Conservation (phyloP, 192 early-diverging fungal species). For the Podila minutissima region DNA sequence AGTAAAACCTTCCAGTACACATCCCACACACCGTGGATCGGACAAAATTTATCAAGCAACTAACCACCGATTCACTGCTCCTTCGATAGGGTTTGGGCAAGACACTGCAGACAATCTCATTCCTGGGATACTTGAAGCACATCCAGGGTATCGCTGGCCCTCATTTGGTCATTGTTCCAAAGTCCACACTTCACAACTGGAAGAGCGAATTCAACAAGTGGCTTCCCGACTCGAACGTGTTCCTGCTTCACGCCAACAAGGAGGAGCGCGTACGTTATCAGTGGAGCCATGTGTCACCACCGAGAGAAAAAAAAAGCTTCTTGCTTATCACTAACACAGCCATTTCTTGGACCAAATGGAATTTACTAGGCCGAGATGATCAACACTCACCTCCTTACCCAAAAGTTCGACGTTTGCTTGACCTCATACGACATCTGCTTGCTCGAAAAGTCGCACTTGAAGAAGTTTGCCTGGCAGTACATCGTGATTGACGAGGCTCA, state of each 20-base stretch:
- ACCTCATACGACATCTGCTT: conserved; percentile 98
- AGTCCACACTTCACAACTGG: conserved; percentile 98
- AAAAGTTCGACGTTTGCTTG: conserved; percentile 91
- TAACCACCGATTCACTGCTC: too few relatives aligned
- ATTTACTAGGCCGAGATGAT: conserved; percentile 61
- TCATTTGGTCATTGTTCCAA: conserved; percentile 96
- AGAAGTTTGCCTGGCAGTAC: conserved; percentile 91
- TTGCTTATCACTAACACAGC: background rate
- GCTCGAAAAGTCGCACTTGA: conserved; percentile 85
- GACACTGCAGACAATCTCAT: conserved; percentile 96
- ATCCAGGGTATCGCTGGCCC: conserved; percentile 80
- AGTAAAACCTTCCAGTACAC: background rate
- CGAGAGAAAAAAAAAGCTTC: background rate
- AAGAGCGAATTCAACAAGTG: conserved; percentile 89
- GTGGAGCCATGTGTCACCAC: background rate
- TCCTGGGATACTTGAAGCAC: conserved; percentile 94
- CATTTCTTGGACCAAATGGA: background rate
- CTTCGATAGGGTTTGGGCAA: conserved; percentile 86
- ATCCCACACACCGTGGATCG: background rate
- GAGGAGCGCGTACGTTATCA: conserved; percentile 72
- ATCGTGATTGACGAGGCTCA: conserved; percentile 98
- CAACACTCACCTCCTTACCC: conserved; percentile 59
- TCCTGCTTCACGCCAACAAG: conserved; percentile 94
- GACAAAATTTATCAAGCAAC: too few relatives aligned
- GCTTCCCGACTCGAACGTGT: conserved; percentile 88